Conservation (phyloP, 73 alveolate species). For the Tetrahymena borealis region DNA sequence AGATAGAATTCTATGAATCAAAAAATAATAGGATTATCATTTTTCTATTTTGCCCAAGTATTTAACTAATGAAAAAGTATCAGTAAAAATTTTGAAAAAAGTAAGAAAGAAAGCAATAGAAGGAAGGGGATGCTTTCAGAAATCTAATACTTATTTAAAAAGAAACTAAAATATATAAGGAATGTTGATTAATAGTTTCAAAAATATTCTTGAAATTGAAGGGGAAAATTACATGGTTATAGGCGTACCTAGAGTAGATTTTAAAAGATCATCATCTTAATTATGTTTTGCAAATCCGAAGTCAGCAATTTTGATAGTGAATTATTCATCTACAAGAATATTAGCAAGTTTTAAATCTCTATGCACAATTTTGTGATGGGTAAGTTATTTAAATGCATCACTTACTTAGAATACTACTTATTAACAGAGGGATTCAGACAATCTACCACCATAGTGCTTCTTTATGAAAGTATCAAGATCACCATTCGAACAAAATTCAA, state of each 20-base stretch:
- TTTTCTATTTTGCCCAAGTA: neutral
- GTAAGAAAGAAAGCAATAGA: neutral
- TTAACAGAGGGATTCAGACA: slow-evolving; percentile 13
- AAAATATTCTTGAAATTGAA: no score
- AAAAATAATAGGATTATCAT: no score
- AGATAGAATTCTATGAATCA: no score
- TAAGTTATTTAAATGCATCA: slow-evolving; percentile 18
- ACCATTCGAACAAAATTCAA: slow-evolving; percentile 39
- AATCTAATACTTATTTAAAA: neutral
- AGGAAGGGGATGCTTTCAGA: neutral
- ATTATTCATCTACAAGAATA: slow-evolving; percentile 26
- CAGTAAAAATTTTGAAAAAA: no score
- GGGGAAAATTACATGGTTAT: slow-evolving; percentile 25
- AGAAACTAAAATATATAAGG: no score
- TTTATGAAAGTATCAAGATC: slow-evolving; percentile 33
- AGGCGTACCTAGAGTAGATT: slow-evolving; percentile 42
- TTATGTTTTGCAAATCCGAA: slow-evolving; percentile 41
- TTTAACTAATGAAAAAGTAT: neutral
- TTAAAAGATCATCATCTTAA: slow-evolving; percentile 35
- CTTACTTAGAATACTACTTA: slow-evolving; percentile 23
- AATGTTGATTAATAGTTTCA: no score
- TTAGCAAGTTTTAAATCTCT: slow-evolving; percentile 48
- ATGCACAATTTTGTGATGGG: slow-evolving; percentile 25
- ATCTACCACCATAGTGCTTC: slow-evolving; percentile 3
- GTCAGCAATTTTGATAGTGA: slow-evolving; percentile 35